These are phyloP conservation scores for Cephaloascus albidus DNA, from an alignment of 805 yeast genomes.

Conservation along the genomic window DNA sequence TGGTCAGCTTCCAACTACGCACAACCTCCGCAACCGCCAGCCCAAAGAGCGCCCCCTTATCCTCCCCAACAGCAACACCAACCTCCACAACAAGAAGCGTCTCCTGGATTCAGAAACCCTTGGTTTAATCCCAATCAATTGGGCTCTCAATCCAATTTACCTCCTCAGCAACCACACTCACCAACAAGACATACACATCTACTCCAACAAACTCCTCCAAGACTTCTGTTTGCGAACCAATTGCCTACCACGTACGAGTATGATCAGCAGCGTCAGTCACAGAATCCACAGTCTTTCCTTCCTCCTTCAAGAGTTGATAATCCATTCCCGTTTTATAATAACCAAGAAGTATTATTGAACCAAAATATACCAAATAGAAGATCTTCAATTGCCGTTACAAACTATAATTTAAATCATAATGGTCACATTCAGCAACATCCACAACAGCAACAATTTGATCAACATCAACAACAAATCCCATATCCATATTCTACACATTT, in stretches of 20 bases:
- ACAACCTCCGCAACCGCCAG: background rate
- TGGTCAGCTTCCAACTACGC: slow-evolving; percentile 1
- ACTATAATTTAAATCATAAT: background rate
- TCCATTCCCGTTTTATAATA: background rate
- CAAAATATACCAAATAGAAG: background rate
- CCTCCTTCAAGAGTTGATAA: background rate
- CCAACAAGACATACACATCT: background rate
- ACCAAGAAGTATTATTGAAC: background rate
- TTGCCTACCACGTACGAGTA: slow-evolving; percentile 33
- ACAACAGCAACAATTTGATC: slow-evolving; percentile 4
- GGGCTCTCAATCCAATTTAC: background rate
- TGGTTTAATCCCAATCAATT: slow-evolving; percentile 7
- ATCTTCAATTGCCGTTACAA: background rate
- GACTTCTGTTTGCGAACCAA: slow-evolving; percentile 29
- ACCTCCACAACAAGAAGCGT: slow-evolving; percentile 1
- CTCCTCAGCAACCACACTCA: background rate
- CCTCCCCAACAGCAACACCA: background rate
- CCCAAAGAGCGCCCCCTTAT: background rate
- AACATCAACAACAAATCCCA: slow-evolving; percentile 12
- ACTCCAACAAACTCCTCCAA: slow-evolving; percentile 1
- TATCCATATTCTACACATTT: slow-evolving; percentile 22
- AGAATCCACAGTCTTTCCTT: slow-evolving; percentile 4
- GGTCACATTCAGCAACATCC: slow-evolving; percentile 1
- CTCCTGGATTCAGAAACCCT: slow-evolving; percentile 13
- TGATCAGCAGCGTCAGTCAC: slow-evolving; percentile 13